Base-by-base conservation (phyloP, 352 stramenopile genomes). In the Elongisporangium senticosum region DNA sequence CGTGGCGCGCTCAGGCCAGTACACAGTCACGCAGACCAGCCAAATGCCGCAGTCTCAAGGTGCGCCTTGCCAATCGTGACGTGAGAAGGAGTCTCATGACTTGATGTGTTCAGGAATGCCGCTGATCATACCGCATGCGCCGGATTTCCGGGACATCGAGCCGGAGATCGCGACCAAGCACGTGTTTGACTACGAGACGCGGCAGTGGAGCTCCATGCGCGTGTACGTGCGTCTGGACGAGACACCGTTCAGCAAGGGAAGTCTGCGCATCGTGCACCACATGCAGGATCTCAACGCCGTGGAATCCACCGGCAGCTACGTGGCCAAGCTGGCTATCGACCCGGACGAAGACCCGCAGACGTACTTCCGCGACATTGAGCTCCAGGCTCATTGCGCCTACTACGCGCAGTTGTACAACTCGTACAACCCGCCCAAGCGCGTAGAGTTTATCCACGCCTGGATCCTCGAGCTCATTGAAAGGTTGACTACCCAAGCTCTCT, bases 341-440 rank as follows among this genome's bases (percentile, higher is more conserved):
- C 85, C 83, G 10, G 78, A 94, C 49, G 86, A 95, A 67, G 83
- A 95, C 28, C 85, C 86, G 43, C 79, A 93, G 58, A 95, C 86
- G 55, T 96, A 96, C 56, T 96, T 96, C 62, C 80, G 79, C 11
- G 87, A 96, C 59, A 92, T 92, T 50, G 87, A 96, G 67, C 67
- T 94, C 19, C 87, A 96, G 56, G 85, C 87, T 0, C 86, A 95
- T 47, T 95, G 87, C 56, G 84, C 82, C 6, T 77, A 88, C 50
- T 96, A 95, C 56, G 87, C 86, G 0, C 67, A 86, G 55, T 63
- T 95, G 37, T 96, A 95, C 68, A 95, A 96, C 64, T 91, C 79
- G 49, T 92, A 94, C 55, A 84, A 74, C 8, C 85, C 85, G 11
- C 85, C 85, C 24, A 91, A 91, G 59, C 79, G 83, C 26, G 78